Conservation (phyloP, 2,329 filamentous ascomycete genomes). For the Leptographium galeiforme region DNA sequence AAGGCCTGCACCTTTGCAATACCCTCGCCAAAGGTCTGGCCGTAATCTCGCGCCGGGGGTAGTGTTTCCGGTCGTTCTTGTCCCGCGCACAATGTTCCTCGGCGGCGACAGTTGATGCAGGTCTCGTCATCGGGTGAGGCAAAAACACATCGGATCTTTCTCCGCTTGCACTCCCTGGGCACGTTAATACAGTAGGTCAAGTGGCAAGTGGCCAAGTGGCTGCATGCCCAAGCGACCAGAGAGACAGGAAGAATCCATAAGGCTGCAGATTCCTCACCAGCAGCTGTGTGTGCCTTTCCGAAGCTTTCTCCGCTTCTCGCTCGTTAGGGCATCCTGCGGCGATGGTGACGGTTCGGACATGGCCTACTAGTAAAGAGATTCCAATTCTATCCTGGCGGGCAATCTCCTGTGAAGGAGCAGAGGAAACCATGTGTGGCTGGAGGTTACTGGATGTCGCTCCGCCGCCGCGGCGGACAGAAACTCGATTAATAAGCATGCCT, state of each 20-base stretch:
- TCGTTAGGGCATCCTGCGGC: not conserved
- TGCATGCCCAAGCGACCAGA: too few species aligned
- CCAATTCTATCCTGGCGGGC: not conserved
- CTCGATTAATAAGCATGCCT: not conserved
- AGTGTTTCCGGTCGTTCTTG: not conserved
- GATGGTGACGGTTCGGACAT: not conserved
- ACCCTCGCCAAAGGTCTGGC: not conserved
- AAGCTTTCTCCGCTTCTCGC: not conserved
- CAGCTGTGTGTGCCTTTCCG: not conserved
- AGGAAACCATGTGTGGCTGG: not conserved
- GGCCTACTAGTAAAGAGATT: not conserved
- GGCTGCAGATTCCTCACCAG: not conserved
- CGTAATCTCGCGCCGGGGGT: not conserved
- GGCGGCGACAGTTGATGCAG: not conserved
- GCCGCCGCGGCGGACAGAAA: not conserved
- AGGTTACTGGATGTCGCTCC: not conserved
- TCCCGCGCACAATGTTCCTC: not conserved
- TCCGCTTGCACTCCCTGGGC: not conserved
- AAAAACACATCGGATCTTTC: not conserved
- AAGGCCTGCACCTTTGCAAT: not conserved
- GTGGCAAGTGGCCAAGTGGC: not conserved
- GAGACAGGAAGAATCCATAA: too few species aligned
- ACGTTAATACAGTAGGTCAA: not conserved
- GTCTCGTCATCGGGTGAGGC: not conserved
- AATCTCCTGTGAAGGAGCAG: not conserved